Evolutionary conservation across 2,329 filamentous ascomycete genomes (phyloP).

Genomic region (Penicillium sp.): DNA sequence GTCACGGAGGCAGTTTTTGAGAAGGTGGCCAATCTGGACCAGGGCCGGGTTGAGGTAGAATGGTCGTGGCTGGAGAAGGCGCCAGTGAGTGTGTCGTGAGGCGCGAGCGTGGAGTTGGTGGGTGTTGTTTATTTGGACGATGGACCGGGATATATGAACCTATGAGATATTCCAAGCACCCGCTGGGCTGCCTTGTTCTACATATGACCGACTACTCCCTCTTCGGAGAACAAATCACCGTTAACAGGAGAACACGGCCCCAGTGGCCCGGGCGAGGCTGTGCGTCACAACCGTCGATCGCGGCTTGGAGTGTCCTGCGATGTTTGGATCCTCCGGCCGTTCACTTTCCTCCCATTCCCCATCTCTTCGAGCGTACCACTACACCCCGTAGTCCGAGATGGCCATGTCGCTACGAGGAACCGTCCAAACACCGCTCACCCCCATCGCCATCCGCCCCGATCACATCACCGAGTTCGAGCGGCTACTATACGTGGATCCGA

Average conservation of each 20-base stretch:
- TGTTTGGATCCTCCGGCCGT: too few species aligned
- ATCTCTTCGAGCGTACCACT: neutral
- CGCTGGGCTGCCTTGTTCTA: too few species aligned
- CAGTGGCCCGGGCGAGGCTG: too few species aligned
- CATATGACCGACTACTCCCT: too few species aligned
- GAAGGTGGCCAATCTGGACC: constrained; percentile 45
- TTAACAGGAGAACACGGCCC: too few species aligned
- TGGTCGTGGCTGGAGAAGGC: constrained; percentile 52
- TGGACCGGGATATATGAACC: neutral
- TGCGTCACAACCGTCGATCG: too few species aligned
- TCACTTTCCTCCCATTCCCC: too few species aligned
- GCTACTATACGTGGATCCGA: constrained; percentile 21
- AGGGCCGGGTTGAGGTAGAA: constrained; percentile 49
- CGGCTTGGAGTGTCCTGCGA: too few species aligned
- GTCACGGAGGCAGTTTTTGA: constrained; percentile 50
- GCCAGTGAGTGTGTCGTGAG: constrained; percentile 23
- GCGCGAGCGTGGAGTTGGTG: neutral
- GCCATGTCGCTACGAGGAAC: neutral
- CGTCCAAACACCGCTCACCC: constrained; percentile 14
- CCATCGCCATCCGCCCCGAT: constrained; percentile 25
- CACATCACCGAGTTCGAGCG: constrained; percentile 23
- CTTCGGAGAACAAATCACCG: too few species aligned
- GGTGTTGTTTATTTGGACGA: neutral
- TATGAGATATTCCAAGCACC: neutral
- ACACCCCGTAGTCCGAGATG: neutral